Base-by-base conservation (phyloP, 2,329 filamentous ascomycete genomes). In the Alternaria atra region DNA sequence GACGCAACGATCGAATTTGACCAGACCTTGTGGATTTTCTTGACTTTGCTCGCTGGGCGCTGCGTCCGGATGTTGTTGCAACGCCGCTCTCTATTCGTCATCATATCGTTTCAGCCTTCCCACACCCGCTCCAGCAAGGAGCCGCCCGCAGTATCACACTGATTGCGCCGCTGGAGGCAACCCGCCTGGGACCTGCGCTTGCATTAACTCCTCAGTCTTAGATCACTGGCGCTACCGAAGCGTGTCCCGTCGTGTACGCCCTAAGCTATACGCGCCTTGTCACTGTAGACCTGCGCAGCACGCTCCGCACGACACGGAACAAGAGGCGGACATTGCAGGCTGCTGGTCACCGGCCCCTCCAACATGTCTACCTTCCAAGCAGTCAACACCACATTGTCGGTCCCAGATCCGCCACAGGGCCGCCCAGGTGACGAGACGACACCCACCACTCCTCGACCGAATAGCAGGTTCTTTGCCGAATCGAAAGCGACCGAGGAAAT, bases 291-390 rank as follows among this genome's bases (percentile, higher is more conserved):
- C 32, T 64, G 55, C 61, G 55, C 58, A 57, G 48, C 51, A 42
- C 61, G 47, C 47, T 47, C 39, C 56, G 54, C 60, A 64, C 58
- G 35, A 53, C 55, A 57, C 43, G 30, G 35, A 48, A 29, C 46
- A 44, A 55, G 48, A 59, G 43, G 52, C 35, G 58, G 35, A 57
- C 40, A 51, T 37, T 37, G 9, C 47, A n/a, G n/a, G 47, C 50
- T 54, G 30, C 42, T 46, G 27, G 34, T 44, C 51, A 37, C 51
- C 60, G 40, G 23, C 54, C 53, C 13, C 61, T 58, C 57, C 61
- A 65, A 29, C 64, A 87, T 88, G 85, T 82, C 86, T 67, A 80
- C 84, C 60, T 89, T 90, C 75, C 82, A 84, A 73, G 84, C 87
- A 64, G 86, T 89, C 74, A 89, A 89, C 77, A 84, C 83, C 63